phyloP scores from a whole-genome alignment of 2,329 filamentous ascomycete species.

The Purpureocillium lavendulum region DNA sequence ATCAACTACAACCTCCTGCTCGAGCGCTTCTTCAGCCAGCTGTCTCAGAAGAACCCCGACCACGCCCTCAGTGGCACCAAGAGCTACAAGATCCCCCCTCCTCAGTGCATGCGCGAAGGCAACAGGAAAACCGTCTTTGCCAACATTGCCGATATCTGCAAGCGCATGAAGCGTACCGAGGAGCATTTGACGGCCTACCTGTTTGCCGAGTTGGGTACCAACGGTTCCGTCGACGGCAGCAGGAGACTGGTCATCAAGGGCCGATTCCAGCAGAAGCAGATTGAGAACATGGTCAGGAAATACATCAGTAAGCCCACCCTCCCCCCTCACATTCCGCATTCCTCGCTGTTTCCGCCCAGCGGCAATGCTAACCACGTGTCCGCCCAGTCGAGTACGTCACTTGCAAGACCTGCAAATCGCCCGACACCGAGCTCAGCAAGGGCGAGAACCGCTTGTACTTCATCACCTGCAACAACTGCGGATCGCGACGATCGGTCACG shows the following conservation, averaged over 20 bases:
- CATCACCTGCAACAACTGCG: conserved; percentile 85
- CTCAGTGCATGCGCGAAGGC: conserved; percentile 97
- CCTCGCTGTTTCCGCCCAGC: too few species aligned
- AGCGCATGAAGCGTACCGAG: conserved; percentile 97
- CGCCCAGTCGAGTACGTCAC: conserved; percentile 83
- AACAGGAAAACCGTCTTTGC: conserved; percentile 99
- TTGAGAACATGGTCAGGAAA: conserved; percentile 92
- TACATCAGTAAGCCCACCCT: conserved; percentile 67
- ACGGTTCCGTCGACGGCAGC: conserved; percentile 87
- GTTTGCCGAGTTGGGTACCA: conserved; percentile 96
- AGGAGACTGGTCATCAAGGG: conserved; percentile 96
- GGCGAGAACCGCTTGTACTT: conserved; percentile 99
- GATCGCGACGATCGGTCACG: conserved; percentile 77
- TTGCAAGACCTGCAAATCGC: conserved; percentile 95
- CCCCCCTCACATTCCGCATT: not conserved
- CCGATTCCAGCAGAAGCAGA: conserved; percentile 99
- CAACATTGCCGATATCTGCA: conserved; percentile 98
- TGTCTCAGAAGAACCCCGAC: conserved; percentile 95
- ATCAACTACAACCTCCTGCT: conserved; percentile 84
- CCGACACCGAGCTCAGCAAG: conserved; percentile 94
- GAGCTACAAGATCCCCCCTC: conserved; percentile 98
- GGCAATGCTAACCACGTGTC: not conserved
- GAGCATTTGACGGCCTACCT: conserved; percentile 96
- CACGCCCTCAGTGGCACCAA: conserved; percentile 80
- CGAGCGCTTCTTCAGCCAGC: conserved; percentile 85